phyloP scores from a whole-genome alignment of 116 monocot species.

The Thalassia testudinum region DNA sequence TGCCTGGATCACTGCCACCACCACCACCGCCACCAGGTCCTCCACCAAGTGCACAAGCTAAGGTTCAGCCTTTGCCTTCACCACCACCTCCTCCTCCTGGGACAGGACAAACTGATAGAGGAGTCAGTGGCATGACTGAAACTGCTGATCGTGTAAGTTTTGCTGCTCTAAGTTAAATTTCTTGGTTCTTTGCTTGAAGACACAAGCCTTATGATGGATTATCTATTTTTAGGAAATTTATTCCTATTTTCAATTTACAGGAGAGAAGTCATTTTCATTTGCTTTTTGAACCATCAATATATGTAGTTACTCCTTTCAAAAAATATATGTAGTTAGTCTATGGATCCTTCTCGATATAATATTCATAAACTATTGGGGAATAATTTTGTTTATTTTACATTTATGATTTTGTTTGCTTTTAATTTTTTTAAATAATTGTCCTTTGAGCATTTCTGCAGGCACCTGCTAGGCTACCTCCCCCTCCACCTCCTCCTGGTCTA shows the following conservation, averaged over 20 bases:
- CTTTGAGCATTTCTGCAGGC: slow-evolving; percentile 21
- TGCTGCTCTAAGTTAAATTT: not conserved
- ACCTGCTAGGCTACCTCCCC: slow-evolving; percentile 28
- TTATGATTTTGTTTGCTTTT: not conserved
- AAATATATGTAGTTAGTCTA: not conserved
- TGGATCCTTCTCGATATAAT: not conserved
- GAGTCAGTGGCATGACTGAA: slow-evolving; percentile 17
- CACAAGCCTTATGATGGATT: not conserved
- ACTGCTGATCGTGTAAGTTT: slow-evolving; percentile 35
- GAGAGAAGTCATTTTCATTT: too few relatives aligned
- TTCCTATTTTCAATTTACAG: not conserved
- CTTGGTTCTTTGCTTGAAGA: not conserved
- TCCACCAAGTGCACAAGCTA: slow-evolving; percentile 29
- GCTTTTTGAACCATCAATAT: not conserved
- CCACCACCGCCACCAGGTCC: slow-evolving; percentile 62
- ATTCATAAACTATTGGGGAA: not conserved
- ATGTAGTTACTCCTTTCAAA: not conserved
- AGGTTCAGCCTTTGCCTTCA: slow-evolving; percentile 22
- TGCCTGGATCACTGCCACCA: slow-evolving; percentile 23
- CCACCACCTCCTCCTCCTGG: slow-evolving; percentile 53
- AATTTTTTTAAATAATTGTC: not conserved
- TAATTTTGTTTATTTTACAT: not conserved
- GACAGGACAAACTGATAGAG: slow-evolving; percentile 9
- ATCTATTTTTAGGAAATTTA: not conserved
- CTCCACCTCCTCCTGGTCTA: slow-evolving; percentile 70